Evolutionary conservation across 129 eudicot species (phyloP), one percentile per base, ranked within the genome.

Genomic region (Cynara cardunculus): DNA sequence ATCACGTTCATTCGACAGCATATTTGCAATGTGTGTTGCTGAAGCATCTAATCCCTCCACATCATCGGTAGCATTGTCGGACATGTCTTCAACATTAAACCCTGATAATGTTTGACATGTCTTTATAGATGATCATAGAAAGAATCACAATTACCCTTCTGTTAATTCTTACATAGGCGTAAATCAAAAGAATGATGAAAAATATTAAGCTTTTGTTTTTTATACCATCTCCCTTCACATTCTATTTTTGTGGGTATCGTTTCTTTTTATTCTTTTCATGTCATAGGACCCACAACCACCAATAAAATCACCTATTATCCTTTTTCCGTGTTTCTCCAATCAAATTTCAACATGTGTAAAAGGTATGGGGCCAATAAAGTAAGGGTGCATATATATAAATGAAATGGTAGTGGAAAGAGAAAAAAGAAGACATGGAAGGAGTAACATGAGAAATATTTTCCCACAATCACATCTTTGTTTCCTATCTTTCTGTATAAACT

Each of bases 1-100:
- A 71, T 84, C 86, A 11, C 87, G 91, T 82, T 88, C 91, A 24
- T 84, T 67, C 6, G 91, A 79, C 81, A 88, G 28, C 81, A 88
- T 79, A 68, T 85, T 88, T 30, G 79, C 88, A 35, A 88, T 80
- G 67, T 88, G 88, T 75, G 88, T 64, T 25, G 91, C 88, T 16
- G 91, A 88, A 79, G 88, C 87, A 88, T 88, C 91, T 81, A 88
- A 88, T 5, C 91, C 88, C 80, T 82, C 91, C 83, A 88, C 62
- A 59, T 88, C 88, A 82, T 82, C 88, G 4, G 68, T 75, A 79
- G 80, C 82, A 74, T 79, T 78, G 46, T 88, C 88, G 22, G 91
- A 88, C 68, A 88, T 53, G 21, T 82, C 91, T 82, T 80, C 87
- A 65, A 82, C 87, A 79, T 88, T 80, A 85, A 85, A 88, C 91